A percentile compares a stretch with the other conserved stretches of the same genome.
Conservation (phyloP, 176 grass and related monocot species). For the Pharus latifolius region DNA sequence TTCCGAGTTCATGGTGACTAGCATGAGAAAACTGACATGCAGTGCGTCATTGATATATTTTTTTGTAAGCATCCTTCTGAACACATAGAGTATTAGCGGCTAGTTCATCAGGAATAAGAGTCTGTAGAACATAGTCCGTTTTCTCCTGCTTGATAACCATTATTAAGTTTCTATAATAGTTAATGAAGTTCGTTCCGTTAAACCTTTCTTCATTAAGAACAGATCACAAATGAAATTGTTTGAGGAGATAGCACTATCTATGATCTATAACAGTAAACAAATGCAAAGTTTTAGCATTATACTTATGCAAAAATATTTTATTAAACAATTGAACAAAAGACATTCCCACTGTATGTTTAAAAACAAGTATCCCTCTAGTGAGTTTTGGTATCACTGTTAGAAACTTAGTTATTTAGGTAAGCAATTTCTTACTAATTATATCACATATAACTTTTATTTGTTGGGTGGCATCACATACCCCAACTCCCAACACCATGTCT, state of each 20-base stretch:
- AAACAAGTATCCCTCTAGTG: not conserved
- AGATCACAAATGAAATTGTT: not conserved
- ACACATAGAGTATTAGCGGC: too few relatives aligned
- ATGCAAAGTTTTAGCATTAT: not conserved
- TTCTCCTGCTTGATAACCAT: not conserved
- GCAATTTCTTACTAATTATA: not conserved
- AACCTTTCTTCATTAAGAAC: not conserved
- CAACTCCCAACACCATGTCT: not conserved
- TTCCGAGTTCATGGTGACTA: not conserved
- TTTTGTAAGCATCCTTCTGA: too few relatives aligned
- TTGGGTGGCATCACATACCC: not conserved
- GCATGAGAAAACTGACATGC: not conserved
- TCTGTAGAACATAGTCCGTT: not conserved
- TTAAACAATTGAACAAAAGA: not conserved
- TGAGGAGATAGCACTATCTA: not conserved
- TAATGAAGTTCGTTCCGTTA: not conserved
- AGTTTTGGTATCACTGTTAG: too few relatives aligned
- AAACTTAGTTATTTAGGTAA: not conserved
- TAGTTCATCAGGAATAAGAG: not conserved
- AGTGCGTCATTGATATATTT: too few relatives aligned
- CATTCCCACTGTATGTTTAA: not conserved
- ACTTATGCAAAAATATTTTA: not conserved
- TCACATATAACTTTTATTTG: not conserved
- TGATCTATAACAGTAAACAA: not conserved
- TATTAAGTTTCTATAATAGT: not conserved